Base-by-base conservation (phyloP, 345 rosid genomes). In the Corymbia maculata region DNA sequence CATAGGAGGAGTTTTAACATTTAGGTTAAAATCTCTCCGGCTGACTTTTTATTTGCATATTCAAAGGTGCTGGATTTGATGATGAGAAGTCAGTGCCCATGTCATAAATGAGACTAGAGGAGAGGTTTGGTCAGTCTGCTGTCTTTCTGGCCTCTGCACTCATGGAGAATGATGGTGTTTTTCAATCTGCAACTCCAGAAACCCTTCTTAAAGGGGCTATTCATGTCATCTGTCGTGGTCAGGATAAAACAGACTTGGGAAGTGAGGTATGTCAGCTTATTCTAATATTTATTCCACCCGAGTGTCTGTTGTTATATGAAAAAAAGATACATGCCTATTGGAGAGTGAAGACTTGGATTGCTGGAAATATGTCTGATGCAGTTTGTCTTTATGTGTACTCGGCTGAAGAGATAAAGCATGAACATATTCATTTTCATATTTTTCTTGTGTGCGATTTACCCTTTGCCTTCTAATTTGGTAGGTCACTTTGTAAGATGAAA, bases 81-180 rank as follows among this genome's bases (percentile, higher is more conserved):
- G 98, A 96, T 88, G 99, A 97, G 90, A 97, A 96, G 93, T 93
- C 98, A 47, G 91, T 96, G 42, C 92, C 95, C 80, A 95, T 97
- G 99, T 96, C 98, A 5, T 98, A 97, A 94, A 95, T 93, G 98
- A 96, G 95, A 91, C 93, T 97, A 88, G 99, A 96, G 93, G 93
- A 95, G 89, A 95, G 98, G 52, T 96, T 97, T 89, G 98, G 98
- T 85, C 98, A 94, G 85, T 94, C 97, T 88, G 93, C 97, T 86
- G 98, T 95, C 89, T 96, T 96, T 90, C 97, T 97, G 92, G 99
- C 97, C 86, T 97, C 98, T n/a, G 95, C 97, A 14, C 94, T 93
- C 28, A 97, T 95, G 98, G 98, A 96, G 93, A 97, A 95, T 90
- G 98, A 98, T 1, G 98, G 97, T 86, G 97, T 95, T 88, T 98